phyloP scores from a whole-genome alignment of 768 basidiomycete species.

The Termitomyces sp. region DNA sequence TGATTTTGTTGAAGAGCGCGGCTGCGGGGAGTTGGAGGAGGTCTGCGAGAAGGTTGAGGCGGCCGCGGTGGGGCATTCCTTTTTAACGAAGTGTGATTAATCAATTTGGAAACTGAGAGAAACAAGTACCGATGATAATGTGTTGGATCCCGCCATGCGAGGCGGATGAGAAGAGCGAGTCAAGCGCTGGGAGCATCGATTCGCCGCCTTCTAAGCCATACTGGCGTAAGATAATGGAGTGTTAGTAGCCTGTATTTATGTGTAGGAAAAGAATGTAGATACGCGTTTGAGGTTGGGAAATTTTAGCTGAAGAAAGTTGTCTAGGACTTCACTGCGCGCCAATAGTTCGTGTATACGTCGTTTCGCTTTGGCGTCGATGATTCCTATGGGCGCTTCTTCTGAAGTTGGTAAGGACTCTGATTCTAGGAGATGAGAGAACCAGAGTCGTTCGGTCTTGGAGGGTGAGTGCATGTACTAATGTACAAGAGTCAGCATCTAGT shows the following conservation, averaged over 20 bases:
- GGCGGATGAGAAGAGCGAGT: constrained; percentile 65
- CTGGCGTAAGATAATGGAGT: constrained; percentile 23
- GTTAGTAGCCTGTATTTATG: not conserved
- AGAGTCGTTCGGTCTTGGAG: constrained; percentile 77
- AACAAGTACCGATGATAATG: constrained; percentile 47
- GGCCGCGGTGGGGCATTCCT: constrained; percentile 86
- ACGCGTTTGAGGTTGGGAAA: constrained; percentile 83
- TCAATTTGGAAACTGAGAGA: not conserved
- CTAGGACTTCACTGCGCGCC: constrained; percentile 73
- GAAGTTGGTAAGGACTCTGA: constrained; percentile 38
- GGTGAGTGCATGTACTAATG: constrained; percentile 77
- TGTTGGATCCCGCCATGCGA: constrained; percentile 62
- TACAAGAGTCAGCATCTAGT: not conserved
- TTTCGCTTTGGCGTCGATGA: constrained; percentile 32
- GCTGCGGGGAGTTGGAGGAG: constrained; percentile 62
- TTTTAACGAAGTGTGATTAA: not conserved
- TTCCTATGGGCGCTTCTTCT: constrained; percentile 24
- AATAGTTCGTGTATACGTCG: constrained; percentile 63
- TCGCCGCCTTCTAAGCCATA: constrained; percentile 92
- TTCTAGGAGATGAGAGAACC: constrained; percentile 87
- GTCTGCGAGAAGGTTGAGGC: constrained; percentile 80
- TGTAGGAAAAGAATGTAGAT: constrained; percentile 10
- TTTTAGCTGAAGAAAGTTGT: constrained; percentile 80
- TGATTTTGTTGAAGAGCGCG: constrained; percentile 83
- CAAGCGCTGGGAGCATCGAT: constrained; percentile 88